Conservation (phyloP, 169 alveolate species). For the Plasmodium malariae region DNA sequence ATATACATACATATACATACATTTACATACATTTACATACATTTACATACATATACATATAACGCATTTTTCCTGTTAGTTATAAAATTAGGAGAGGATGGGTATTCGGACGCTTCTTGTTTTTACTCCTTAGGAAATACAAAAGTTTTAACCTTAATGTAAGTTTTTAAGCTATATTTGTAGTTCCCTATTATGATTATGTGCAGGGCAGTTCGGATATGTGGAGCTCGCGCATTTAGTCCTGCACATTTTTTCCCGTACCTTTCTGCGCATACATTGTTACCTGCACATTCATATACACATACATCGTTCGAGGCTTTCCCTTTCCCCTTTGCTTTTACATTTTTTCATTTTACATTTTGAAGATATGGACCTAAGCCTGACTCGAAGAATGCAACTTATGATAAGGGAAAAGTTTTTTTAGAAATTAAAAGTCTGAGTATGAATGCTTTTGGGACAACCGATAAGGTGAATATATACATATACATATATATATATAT, state of each 20-base stretch:
- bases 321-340: neutral
- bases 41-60: neutral
- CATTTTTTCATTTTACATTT: slow-evolving; percentile 20
- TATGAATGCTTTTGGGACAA: slow-evolving; percentile 36
- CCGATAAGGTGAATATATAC: slow-evolving; percentile 53
- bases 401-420: slow-evolving; percentile 66
- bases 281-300: too few species aligned
- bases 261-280: too few species aligned
- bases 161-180: neutral
- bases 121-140: slow-evolving; percentile 68
- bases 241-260: too few species aligned
- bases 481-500: neutral
- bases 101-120: slow-evolving; percentile 64
- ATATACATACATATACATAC: neutral
- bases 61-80: slow-evolving; percentile 1
- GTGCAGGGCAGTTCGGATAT: neutral
- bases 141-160: slow-evolving; percentile 43
- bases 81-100: slow-evolving; percentile 68
- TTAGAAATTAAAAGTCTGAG: slow-evolving; percentile 48
- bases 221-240: too few species aligned
- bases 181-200: neutral
- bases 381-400: slow-evolving; percentile 65
- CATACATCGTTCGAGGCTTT: neutral
- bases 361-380: slow-evolving; percentile 74
- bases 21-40: neutral